phyloP scores from a whole-genome alignment of 2,329 filamentous ascomycete species.

The Lachnellula subtilissima region DNA sequence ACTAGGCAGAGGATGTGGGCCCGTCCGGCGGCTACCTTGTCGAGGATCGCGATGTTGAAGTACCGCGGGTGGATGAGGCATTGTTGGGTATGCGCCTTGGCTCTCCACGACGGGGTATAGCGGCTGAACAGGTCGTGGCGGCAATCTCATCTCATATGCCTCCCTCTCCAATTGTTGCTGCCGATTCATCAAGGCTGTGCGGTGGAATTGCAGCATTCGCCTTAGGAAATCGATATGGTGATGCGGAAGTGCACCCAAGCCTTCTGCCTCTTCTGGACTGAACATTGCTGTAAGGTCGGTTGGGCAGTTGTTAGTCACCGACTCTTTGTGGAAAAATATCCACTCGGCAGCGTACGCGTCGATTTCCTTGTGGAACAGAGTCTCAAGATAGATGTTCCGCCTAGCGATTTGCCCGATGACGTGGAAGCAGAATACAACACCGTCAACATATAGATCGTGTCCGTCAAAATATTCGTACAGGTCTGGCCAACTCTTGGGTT shows the following conservation, averaged over 20 bases:
- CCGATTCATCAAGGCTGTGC: background rate
- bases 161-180: background rate
- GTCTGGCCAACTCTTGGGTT: conserved; percentile 19
- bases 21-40: background rate
- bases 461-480: conserved; percentile 32
- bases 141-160: background rate
- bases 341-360: conserved; percentile 17
- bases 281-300: conserved; percentile 8
- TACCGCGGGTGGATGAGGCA: background rate
- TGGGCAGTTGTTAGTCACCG: background rate
- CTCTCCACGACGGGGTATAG: conserved; percentile 6
- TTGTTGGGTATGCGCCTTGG: background rate
- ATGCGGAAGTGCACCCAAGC: background rate
- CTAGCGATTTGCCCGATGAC: conserved; percentile 24
- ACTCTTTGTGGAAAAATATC: conserved; percentile 6
- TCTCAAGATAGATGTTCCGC: background rate
- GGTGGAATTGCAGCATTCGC: background rate
- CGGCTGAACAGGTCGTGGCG: background rate
- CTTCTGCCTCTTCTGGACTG: conserved; percentile 1
- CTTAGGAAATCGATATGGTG: background rate
- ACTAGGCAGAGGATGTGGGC: background rate
- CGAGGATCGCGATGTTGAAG: background rate
- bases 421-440: conserved; percentile 27
- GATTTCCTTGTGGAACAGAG: conserved; percentile 6
- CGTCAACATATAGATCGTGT: conserved; percentile 28